Base-by-base conservation (phyloP, 2,329 filamentous ascomycete genomes). In the Colletotrichum godetiae region DNA sequence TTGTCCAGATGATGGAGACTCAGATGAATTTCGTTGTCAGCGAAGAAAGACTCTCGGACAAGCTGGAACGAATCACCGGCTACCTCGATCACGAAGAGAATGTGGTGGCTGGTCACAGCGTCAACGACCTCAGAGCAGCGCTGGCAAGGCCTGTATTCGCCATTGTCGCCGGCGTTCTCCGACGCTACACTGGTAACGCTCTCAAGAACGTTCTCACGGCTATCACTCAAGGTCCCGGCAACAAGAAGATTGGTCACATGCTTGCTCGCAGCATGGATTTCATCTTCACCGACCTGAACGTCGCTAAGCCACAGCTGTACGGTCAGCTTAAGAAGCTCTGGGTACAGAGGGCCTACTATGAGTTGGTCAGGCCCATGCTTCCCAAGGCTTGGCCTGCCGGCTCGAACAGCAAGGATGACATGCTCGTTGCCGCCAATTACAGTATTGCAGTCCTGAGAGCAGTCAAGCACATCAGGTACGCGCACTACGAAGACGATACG, bases 401-500 rank as follows among this genome's bases (percentile, higher is more conserved):
- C 64, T 31, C 77, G 19, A 22, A 76, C 66, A 73, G 78, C 37
- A 74, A 76, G 22, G 76, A 82, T n/a, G 75, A 81, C 10, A 75
- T 78, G 65, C 46, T 80, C 78, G 15, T 76, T 76, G 10, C 73
- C 75, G 80, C 79, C 1, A 86, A 86, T 72, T 86, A 85, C 64
- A 84, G 87, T 35, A 82, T 89, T 33, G 85, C 84, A 3, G 82
- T 87, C 6, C 81, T 91, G 5, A 81, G 86, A 0, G 82, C 88
- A 59, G 80, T 89, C 8, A 86, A 84, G 73, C 84, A 89, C 77
- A 84, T 90, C 70, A 80, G 80, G 22, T 89, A 86, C 65, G 78
- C 83, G 2, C 84, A 89, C 22, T 91, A 89, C 78, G 84, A 89
- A 56, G 84, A 86, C 19, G 88, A 91, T 61, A 80, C 84, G 0